Evolutionary conservation across 305 asterid genomes (phyloP).

Genomic region (Solanum hybrid): DNA sequence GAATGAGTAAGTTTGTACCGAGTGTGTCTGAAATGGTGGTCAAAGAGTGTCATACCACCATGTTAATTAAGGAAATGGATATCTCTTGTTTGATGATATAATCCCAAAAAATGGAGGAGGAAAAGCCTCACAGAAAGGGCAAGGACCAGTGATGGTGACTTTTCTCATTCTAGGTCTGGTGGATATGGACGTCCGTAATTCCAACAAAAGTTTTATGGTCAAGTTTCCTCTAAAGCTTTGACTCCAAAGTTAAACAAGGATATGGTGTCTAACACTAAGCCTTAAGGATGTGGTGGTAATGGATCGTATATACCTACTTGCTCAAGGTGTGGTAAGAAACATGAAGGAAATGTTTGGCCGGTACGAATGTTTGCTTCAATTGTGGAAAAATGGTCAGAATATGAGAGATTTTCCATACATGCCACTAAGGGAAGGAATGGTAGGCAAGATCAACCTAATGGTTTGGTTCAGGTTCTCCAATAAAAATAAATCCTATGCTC

Average conservation of each 20-base stretch:
- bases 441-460: not conserved
- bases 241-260: too few relatives aligned
- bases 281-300: too few relatives aligned
- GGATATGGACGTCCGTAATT: too few relatives aligned
- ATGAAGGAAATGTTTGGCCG: not conserved
- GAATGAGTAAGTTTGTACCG: not conserved
- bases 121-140: too few relatives aligned
- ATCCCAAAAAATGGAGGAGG: not conserved
- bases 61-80: not conserved
- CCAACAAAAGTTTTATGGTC: too few relatives aligned
- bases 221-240: too few relatives aligned
- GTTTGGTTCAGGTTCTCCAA: not conserved
- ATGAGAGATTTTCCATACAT: not conserved
- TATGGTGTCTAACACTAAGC: too few relatives aligned
- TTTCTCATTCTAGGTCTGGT: too few relatives aligned
- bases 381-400: not conserved
- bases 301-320: not conserved
- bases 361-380: not conserved
- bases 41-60: not conserved
- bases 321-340: not conserved
- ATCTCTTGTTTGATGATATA: not conserved
- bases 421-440: not conserved
- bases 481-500: not conserved
- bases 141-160: too few relatives aligned
- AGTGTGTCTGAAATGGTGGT: not conserved